Evolutionary conservation across 2,329 filamentous ascomycete genomes (phyloP), one percentile per base, ranked within the genome.

Genomic region (Exophiala aquamarina): DNA sequence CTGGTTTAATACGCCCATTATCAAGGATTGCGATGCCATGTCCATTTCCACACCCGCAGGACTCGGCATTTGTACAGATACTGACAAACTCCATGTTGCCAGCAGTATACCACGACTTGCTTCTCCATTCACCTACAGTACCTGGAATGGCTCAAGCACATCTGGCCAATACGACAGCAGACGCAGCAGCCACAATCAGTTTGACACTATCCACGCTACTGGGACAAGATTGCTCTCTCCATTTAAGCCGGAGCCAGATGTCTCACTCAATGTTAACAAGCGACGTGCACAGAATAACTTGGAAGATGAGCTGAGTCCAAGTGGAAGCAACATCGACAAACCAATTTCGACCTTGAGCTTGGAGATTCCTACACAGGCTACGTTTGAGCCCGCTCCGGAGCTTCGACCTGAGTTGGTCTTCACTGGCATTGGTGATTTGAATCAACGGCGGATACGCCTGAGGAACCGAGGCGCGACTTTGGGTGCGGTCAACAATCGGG

Each of bases 391-490:
- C 66, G 70, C 31, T 66, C 69, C 47, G n/a, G 38, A 43, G 26
- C 29, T 34, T 39, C 49, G 48, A 14, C 54, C 50, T n/a, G 58
- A 60, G 31, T 34, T 60, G 23, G 43, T 58, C 8, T 59, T 60
- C 32, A 58, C 56, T 11, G 58, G 58, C 23, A 45, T 47, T 39
- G 56, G 56, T 20, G 74, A 80, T 49, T 69, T 71, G 8, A 74
- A 76, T 43, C 73, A 79, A 55, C 75, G 77, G 45, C 75, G 79
- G 21, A 73, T 82, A 9, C 77, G 82, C 19, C 74, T 81, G 26
- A 76, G 81, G 32, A 81, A 75, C 56, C 77, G 82, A 34, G 81
- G 81, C 44, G 82, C 81, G 58, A 84, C 79, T 37, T 71, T 79
- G 18, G 77, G 80, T 40, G 77, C 80, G 42, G 74, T 79, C 49